Base-by-base conservation (phyloP, 805 yeast genomes). In the Metschnikowia proteae region DNA sequence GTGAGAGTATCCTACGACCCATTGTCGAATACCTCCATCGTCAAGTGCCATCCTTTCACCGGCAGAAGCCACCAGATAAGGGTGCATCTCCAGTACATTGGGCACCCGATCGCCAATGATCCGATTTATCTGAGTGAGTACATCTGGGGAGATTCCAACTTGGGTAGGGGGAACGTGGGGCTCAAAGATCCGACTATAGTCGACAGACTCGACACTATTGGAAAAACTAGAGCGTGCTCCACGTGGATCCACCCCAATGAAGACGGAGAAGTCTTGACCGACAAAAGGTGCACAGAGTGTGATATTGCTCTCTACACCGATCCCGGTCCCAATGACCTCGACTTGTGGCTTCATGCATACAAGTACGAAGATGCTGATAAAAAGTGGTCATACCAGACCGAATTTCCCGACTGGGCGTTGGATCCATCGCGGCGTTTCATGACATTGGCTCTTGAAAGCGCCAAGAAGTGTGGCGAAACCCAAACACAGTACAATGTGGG, bases 61-160 rank as follows among this genome's bases (percentile, higher is more conserved):
- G 99, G 99, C 0, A 75, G 99, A 61, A 89, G 97, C 0, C 99
- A 92, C 65, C 99, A 92, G 63, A 90, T 94, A 44, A 73, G 99
- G 51, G 96, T 94, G 0, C 99, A 94, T 69, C 68, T 94, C 48
- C 97, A 91, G 66, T 85, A 75, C 55, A 58, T 94, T n/a, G 97
- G 97, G 0, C 78, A 73, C 60, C 97, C 98, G 0, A 92, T 92
- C 40, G 89, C 87, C 3, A 91, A 92, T 62, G 99, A 92, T 64
- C 97, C 97, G 0, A 75, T 91, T 1, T 92, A 90, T 60, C 85
- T 96, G 2, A 88, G 87, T 58, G 79, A 76, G 11, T 64, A 67
- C 13, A 83, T 88, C 0, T 94, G 97, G 97, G 98, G 98, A 0
- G 67, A 32, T 17, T 17, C 75, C 0, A 56, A 63, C 0, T 65